Percentiles rank a stretch among this genome's conserved stretches.
Evolutionary conservation across 495 filamentous ascomycete genomes (phyloP).

Genomic region (Choiromyces venosus): DNA sequence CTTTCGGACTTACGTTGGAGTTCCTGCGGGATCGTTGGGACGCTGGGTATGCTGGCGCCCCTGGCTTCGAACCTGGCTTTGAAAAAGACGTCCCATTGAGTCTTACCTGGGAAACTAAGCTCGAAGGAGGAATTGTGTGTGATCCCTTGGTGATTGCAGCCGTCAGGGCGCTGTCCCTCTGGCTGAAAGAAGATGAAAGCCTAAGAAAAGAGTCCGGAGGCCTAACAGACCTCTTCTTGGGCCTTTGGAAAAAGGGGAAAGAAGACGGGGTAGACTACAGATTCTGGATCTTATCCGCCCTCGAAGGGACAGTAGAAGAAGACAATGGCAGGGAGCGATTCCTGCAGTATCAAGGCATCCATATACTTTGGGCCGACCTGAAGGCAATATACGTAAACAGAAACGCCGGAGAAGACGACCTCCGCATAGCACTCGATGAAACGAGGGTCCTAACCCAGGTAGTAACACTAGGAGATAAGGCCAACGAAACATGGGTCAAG

Average conservation of each 20-base stretch:
- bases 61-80: constrained; percentile 50
- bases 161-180: constrained; percentile 53
- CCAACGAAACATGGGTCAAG: constrained; percentile 24
- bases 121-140: constrained; percentile 43
- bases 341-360: constrained; percentile 49
- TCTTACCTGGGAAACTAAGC: constrained; percentile 52
- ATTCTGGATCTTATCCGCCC: constrained; percentile 50
- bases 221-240: constrained; percentile 55
- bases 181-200: constrained; percentile 61
- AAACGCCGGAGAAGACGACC: constrained; percentile 37
- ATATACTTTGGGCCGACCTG: constrained; percentile 48
- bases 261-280: constrained; percentile 47
- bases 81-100: constrained; percentile 42
- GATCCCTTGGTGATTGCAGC: constrained; percentile 51
- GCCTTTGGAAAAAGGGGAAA: constrained; percentile 48
- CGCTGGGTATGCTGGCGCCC: constrained; percentile 51
- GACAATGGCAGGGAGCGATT: constrained; percentile 49
- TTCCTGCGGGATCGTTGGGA: constrained; percentile 63
- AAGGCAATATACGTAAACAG: constrained; percentile 40
- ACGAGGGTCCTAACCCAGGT: constrained; percentile 50
- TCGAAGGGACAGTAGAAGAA: constrained; percentile 50
- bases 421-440: constrained; percentile 50
- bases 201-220: constrained; percentile 53
- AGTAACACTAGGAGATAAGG: constrained; percentile 44
- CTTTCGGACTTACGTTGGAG: constrained; percentile 56